Evolutionary conservation across 768 basidiomycete species (phyloP).

Genomic region (Collybia nuda): DNA sequence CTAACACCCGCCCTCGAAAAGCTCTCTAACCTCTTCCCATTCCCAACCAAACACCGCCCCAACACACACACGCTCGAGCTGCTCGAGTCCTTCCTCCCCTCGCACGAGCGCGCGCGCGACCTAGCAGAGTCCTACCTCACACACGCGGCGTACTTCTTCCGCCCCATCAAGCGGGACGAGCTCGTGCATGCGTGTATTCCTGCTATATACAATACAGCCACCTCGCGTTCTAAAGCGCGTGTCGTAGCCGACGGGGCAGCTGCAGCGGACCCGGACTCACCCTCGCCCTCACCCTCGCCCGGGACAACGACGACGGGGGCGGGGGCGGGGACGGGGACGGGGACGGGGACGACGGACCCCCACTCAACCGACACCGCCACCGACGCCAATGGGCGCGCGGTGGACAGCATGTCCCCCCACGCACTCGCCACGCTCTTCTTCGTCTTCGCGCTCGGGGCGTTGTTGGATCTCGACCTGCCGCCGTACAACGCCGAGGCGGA

Average conservation of each 20-base stretch:
- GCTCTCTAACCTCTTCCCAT: conserved; percentile 41
- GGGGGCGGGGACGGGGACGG: no score
- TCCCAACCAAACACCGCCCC: conserved; percentile 30
- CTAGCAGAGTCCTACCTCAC: conserved; percentile 42
- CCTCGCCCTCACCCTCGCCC: no score
- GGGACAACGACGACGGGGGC: no score
- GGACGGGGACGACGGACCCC: no score
- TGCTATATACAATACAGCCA: conserved; percentile 32
- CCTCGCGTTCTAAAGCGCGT: conserved; percentile 9
- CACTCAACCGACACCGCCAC: not conserved
- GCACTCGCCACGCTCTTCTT: conserved; percentile 56
- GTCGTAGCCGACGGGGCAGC: no score
- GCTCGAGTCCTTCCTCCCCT: conserved; percentile 42
- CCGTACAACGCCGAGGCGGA: conserved; percentile 62
- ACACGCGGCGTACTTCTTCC: conserved; percentile 50
- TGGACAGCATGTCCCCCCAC: conserved; percentile 33
- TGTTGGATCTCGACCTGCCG: conserved; percentile 50
- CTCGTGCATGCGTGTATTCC: conserved; percentile 39
- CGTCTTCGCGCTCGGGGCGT: conserved; percentile 58
- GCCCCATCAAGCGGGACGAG: conserved; percentile 49
- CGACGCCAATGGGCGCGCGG: not conserved
- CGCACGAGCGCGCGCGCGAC: conserved; percentile 37
- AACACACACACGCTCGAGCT: conserved; percentile 27
- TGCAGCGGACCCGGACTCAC: no score
- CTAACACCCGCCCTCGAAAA: conserved; percentile 32